Conservation (phyloP, 495 filamentous ascomycete genomes). For the Hyaloscypha variabilis region DNA sequence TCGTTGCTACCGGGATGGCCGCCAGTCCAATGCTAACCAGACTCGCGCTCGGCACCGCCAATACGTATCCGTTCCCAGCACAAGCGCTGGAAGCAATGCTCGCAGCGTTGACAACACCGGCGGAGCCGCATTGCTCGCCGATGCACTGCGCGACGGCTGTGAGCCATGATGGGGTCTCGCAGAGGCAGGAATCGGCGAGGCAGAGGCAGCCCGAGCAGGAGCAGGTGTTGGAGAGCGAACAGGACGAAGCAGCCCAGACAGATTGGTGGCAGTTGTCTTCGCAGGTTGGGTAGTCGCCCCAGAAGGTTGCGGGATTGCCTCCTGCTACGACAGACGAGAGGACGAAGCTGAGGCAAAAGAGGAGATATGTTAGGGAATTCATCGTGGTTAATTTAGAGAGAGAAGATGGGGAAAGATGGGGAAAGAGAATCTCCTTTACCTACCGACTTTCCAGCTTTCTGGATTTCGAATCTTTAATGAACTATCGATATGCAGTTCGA, state of each 20-base stretch:
- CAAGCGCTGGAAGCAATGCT: background rate
- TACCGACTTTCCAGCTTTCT: too few relatives aligned
- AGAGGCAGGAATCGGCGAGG: conserved; percentile 4
- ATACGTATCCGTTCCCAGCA: background rate
- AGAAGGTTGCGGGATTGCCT: conserved; percentile 5
- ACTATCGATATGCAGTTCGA: too few relatives aligned
- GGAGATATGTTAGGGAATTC: too few relatives aligned
- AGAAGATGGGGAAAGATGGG: too few relatives aligned
- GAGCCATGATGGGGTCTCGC: conserved; percentile 1
- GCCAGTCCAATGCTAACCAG: conserved; percentile 5
- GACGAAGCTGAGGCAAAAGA: too few relatives aligned
- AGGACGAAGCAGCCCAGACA: background rate
- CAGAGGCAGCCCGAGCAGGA: conserved; percentile 10
- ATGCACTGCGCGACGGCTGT: conserved; percentile 8
- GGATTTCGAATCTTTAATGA: too few relatives aligned
- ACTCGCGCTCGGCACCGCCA: background rate
- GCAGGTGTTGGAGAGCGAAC: conserved; percentile 9
- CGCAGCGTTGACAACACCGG: background rate
- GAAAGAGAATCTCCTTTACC: too few relatives aligned
- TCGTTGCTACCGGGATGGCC: background rate
- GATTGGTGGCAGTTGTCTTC: conserved; percentile 8
- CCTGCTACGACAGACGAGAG: too few relatives aligned
- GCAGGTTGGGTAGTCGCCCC: conserved; percentile 3
- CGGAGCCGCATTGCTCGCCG: conserved; percentile 1
- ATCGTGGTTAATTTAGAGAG: too few relatives aligned